Percentiles rank a stretch among this genome's conserved stretches.
These are phyloP conservation scores for Luffa acutangula DNA, from an alignment of 306 rosid genomes.

Conservation along the genomic window DNA sequence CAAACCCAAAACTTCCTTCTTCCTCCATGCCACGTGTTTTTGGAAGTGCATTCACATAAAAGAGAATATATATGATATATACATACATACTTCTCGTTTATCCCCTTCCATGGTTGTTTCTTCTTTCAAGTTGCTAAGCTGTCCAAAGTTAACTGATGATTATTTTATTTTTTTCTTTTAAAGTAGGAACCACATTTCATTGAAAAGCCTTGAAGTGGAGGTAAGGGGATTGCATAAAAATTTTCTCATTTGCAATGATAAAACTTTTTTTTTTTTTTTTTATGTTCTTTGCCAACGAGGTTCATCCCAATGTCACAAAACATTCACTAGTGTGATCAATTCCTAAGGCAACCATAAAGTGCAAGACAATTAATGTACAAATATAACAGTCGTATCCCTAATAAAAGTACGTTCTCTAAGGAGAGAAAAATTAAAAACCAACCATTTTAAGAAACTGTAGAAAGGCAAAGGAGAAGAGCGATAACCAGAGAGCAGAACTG, in stretches of 20 bases:
- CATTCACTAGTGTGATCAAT: background rate
- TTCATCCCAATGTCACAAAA: background rate
- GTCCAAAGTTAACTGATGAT: background rate
- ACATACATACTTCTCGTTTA: background rate
- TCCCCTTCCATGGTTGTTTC: background rate
- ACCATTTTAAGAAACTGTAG: background rate
- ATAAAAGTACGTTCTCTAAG: background rate
- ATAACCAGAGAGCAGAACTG: background rate
- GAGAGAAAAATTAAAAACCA: background rate
- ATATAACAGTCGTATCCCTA: background rate
- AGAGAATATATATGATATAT: background rate
- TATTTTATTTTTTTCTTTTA: background rate
- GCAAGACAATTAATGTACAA: background rate
- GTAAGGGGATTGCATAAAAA: background rate
- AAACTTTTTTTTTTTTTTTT: too few relatives aligned
- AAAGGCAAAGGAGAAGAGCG: background rate
- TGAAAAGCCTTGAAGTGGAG: background rate
- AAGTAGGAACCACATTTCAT: background rate
- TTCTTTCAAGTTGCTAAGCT: background rate
- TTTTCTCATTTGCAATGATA: background rate
- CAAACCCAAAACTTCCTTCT: background rate
- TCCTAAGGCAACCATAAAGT: background rate
- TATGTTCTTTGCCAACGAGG: background rate
- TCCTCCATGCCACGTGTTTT: background rate
- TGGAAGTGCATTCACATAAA: background rate